Evolutionary conservation across 352 stramenopile genomes (phyloP), one percentile per base, ranked within the genome.

Genomic region (Plasmopara halstedii): DNA sequence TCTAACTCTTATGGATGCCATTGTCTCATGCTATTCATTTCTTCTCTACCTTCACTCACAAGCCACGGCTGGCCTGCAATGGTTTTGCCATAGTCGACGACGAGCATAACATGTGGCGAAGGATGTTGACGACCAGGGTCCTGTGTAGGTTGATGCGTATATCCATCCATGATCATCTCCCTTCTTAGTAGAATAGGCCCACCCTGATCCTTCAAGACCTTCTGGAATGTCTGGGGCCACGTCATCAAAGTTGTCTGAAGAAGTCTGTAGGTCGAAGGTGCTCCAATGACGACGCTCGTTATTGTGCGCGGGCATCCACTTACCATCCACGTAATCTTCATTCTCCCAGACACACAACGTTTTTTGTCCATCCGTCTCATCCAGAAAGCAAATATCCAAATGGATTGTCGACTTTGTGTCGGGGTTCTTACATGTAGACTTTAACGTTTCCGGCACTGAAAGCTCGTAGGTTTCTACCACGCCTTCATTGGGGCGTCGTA

Each of bases 311-410:
- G 77, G 56, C 21, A 58, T 64, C 77, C 80, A 68, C 41, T 61
- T 42, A 19, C 55, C 56, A 42, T 68, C 50, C 34, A 54, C 43
- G 47, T 67, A 89, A 48, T 69, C 48, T 46, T 87, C 70, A 42
- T 85, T 85, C 60, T 89, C 72, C 70, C 71, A 85, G 14, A 87
- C 58, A 36, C 61, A 68, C 36, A 89, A 46, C 29, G 62, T 73
- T 52, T 67, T 66, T 36, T 82, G 55, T 52, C 70, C 67, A 47
- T 67, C 64, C 39, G 74, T 79, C 56, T 83, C 60, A 40, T 61
- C 23, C 22, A 41, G 40, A 14, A 50, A 57, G 11, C 56, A 65
- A 48, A 65, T 65, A 26, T 65, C 56, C 45, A 65, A 44, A 22
- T 65, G 56, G 22, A 80, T 40, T 6, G 55, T 68, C 18, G 79